Conservation (phyloP, 148 eudicot genomes). For the Chenopodium berlandieri region DNA sequence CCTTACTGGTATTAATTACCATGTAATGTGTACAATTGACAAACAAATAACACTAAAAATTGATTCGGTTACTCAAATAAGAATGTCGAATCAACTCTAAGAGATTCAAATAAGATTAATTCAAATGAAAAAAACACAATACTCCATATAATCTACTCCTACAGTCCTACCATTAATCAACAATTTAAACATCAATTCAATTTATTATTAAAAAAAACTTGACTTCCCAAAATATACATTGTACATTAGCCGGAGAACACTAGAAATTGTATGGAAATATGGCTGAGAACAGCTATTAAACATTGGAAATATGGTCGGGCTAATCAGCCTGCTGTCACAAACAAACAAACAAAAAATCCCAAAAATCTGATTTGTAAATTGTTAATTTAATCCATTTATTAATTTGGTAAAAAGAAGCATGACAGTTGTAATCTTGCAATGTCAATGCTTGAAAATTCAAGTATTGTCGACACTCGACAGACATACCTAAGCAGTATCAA, state of each 20-base stretch:
- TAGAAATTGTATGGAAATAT: background rate
- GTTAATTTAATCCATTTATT: background rate
- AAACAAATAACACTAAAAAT: no score
- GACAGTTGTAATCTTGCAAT: background rate
- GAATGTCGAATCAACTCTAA: no score
- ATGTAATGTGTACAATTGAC: no score
- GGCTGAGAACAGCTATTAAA: background rate
- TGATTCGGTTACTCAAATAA: no score
- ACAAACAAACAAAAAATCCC: background rate
- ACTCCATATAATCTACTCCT: no score
- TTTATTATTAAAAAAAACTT: no score
- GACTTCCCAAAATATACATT: background rate
- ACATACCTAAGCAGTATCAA: slow-evolving; percentile 10
- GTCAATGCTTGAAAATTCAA: background rate
- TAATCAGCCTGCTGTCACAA: background rate
- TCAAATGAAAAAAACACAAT: no score
- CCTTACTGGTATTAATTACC: no score
- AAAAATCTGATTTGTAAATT: background rate
- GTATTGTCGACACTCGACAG: background rate
- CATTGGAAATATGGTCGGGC: background rate
- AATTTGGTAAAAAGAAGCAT: background rate
- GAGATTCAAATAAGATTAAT: no score
- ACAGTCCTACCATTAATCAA: no score
- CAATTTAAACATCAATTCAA: no score
- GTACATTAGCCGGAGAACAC: background rate